Conservation (phyloP, 2,329 filamentous ascomycete genomes). For the Colletotrichum chlorophyti region DNA sequence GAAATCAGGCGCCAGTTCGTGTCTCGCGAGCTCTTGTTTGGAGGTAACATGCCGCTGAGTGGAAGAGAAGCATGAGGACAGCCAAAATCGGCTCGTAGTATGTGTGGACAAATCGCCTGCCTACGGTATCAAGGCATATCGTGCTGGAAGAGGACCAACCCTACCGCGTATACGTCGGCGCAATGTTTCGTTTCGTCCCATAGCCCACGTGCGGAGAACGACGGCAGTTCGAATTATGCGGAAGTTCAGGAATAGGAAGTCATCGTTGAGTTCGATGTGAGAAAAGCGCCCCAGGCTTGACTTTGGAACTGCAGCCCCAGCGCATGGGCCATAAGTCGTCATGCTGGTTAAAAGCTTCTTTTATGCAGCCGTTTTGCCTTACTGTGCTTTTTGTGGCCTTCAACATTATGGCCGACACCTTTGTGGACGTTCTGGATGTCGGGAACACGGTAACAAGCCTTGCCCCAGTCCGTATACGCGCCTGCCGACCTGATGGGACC, state of each 20-base stretch:
- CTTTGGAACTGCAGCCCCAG: neutral
- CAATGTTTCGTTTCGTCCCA: conserved; percentile 27
- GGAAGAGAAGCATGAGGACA: too few relatives aligned
- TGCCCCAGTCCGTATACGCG: too few relatives aligned
- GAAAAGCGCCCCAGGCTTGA: neutral
- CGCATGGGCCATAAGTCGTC: conserved; percentile 13
- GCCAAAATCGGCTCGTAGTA: conserved; percentile 1
- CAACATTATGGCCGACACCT: too few relatives aligned
- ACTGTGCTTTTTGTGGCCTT: too few relatives aligned
- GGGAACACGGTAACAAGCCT: too few relatives aligned
- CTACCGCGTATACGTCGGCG: conserved; percentile 3
- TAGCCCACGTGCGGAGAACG: conserved; percentile 15
- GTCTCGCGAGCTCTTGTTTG: neutral
- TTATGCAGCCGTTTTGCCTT: neutral
- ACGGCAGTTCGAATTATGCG: conserved; percentile 8
- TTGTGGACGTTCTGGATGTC: too few relatives aligned
- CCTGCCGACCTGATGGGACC: too few relatives aligned
- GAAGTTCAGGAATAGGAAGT: neutral
- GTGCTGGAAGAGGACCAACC: neutral
- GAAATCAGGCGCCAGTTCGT: conserved; percentile 1
- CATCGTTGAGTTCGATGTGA: conserved; percentile 2
- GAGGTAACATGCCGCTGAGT: conserved; percentile 5
- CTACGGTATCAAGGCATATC: neutral
- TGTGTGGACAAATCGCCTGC: neutral
- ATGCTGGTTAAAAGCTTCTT: too few relatives aligned